Conservation (phyloP, 352 stramenopile genomes). For the Phytophthora idaei region DNA sequence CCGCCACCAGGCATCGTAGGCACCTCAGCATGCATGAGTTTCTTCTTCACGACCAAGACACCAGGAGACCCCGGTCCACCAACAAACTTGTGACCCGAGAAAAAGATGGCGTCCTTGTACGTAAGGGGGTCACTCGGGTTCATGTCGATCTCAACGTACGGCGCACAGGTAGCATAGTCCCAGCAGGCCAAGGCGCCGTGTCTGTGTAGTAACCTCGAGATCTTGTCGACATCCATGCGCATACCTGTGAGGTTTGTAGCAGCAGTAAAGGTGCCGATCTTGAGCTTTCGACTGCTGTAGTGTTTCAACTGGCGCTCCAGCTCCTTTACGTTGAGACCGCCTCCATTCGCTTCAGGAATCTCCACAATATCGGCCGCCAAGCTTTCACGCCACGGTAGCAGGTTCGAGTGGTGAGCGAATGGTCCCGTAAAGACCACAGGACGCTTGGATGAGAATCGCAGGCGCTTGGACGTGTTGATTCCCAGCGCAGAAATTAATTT, state of each 20-base stretch:
- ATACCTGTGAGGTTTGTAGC: conserved; percentile 96
- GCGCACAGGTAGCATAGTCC: conserved; percentile 96
- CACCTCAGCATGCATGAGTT: conserved; percentile 59
- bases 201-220: conserved; percentile 90
- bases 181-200: conserved; percentile 93
- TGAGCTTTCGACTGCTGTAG: conserved; percentile 56
- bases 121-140: conserved; percentile 78
- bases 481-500: conserved; percentile 82
- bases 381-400: conserved; percentile 96
- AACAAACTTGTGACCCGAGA: conserved; percentile 97
- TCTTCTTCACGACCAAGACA: conserved; percentile 96
- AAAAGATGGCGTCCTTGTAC: conserved; percentile 95
- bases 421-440: conserved; percentile 92
- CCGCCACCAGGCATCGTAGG: conserved; percentile 62
- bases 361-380: conserved; percentile 71
- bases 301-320: conserved; percentile 55
- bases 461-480: conserved; percentile 38
- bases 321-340: conserved; percentile 62
- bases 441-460: conserved; percentile 31
- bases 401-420: conserved; percentile 98
- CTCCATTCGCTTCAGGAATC: conserved; percentile 59
- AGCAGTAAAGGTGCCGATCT: conserved; percentile 92
- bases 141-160: conserved; percentile 96
- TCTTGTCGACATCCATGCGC: conserved; percentile 87
- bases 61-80: conserved; percentile 93